These are phyloP conservation scores for Fomitopsis schrenkii DNA, from an alignment of 1,284 basidiomycete species.

Conservation along the genomic window DNA sequence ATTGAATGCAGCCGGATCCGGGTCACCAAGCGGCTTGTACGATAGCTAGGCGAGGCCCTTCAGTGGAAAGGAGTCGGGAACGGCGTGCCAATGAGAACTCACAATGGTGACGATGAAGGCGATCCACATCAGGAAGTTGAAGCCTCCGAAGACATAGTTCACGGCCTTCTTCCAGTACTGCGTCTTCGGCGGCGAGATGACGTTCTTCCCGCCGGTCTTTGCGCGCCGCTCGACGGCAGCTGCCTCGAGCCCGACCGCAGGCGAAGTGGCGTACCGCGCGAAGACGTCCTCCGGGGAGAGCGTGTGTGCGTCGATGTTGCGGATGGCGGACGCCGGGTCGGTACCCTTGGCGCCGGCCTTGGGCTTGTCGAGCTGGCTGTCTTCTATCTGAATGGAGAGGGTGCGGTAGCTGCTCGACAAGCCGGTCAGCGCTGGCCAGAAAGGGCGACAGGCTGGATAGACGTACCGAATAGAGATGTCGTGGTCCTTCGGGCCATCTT, in stretches of 20 bases:
- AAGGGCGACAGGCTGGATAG: no score
- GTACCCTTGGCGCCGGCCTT: no score
- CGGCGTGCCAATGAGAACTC: constrained; percentile 18
- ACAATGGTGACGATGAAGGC: constrained; percentile 44
- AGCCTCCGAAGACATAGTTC: constrained; percentile 51
- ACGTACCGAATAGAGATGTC: neutral
- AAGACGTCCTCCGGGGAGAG: constrained; percentile 38
- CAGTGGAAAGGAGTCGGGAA: neutral
- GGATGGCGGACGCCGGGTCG: constrained; percentile 33
- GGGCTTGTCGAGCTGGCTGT: no score
- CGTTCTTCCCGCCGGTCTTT: constrained; percentile 40
- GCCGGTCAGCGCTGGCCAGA: neutral
- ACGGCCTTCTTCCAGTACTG: constrained; percentile 44
- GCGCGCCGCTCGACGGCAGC: constrained; percentile 36
- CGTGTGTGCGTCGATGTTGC: constrained; percentile 44
- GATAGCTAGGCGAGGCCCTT: constrained; percentile 29
- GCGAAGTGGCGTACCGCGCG: constrained; percentile 39
- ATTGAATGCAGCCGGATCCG: constrained; percentile 41
- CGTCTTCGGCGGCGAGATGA: constrained; percentile 44
- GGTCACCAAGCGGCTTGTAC: constrained; percentile 46
- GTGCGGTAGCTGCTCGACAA: no score
- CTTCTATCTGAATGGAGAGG: no score
- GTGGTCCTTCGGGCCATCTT: neutral
- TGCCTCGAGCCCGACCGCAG: constrained; percentile 40
- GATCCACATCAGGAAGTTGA: constrained; percentile 50